A percentile compares a stretch with the other conserved stretches of the same genome.
phyloP scores from a whole-genome alignment of 2,329 filamentous ascomycete species.

The Epichloe sylvatica region DNA sequence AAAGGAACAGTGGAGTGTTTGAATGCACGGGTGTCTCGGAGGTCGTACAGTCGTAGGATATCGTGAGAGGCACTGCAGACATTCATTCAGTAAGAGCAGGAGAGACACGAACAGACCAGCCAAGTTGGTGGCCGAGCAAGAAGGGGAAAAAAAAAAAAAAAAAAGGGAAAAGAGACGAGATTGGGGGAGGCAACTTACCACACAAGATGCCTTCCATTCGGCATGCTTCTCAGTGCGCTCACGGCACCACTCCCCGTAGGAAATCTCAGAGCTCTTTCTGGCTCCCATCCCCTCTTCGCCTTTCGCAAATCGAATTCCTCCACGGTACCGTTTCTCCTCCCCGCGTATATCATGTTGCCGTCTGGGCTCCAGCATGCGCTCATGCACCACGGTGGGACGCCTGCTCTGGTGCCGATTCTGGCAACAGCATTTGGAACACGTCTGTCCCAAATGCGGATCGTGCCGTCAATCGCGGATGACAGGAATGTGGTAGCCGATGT shows the following conservation, averaged over 20 bases:
- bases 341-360: conserved; percentile 89
- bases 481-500: conserved; percentile 71
- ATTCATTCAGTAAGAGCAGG: background rate
- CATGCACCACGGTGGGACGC: conserved; percentile 93
- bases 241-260: conserved; percentile 81
- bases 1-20: conserved; percentile 80
- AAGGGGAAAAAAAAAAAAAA: background rate
- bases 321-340: conserved; percentile 78
- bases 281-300: conserved; percentile 49
- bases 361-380: conserved; percentile 92
- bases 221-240: conserved; percentile 78
- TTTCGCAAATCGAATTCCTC: conserved; percentile 89
- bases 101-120: background rate
- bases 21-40: conserved; percentile 49
- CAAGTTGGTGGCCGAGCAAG: background rate
- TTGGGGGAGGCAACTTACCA: conserved; percentile 33
- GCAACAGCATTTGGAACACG: conserved; percentile 65
- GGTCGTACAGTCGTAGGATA: conserved; percentile 83
- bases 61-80: conserved; percentile 66
- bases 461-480: conserved; percentile 75
- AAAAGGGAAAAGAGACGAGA: no score
- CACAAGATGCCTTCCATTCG: conserved; percentile 79
- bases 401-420: conserved; percentile 57
- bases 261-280: conserved; percentile 71
- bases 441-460: conserved; percentile 84